Percentiles rank a stretch among this genome's conserved stretches.
Evolutionary conservation across 768 basidiomycete genomes (phyloP).

Genomic region (Steccherinum ochraceum): DNA sequence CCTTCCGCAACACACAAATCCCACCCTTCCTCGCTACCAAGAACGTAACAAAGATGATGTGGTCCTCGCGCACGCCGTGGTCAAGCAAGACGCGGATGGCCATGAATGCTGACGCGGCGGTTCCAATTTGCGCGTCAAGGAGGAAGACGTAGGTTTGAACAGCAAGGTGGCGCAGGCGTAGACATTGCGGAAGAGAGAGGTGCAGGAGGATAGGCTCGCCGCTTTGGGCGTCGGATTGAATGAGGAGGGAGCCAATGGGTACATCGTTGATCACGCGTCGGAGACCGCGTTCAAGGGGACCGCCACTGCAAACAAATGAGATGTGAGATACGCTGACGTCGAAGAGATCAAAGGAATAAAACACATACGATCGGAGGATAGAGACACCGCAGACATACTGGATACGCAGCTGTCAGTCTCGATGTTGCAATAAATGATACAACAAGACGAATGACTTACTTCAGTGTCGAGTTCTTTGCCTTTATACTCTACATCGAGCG

Average conservation of each 20-base stretch:
- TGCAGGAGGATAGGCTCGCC: constrained; percentile 89
- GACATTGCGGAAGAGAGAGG: constrained; percentile 64
- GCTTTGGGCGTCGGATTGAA: constrained; percentile 79
- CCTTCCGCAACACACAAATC: constrained; percentile 65
- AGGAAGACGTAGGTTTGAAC: constrained; percentile 76
- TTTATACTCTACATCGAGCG: constrained; percentile 43
- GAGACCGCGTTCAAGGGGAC: constrained; percentile 88
- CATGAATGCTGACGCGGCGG: constrained; percentile 92
- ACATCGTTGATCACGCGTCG: constrained; percentile 81
- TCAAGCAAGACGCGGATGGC: constrained; percentile 89
- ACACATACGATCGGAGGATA: constrained; percentile 77
- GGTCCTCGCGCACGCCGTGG: constrained; percentile 80
- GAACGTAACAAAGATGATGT: constrained; percentile 87
- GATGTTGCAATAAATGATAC: constrained; percentile 2
- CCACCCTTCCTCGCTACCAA: constrained; percentile 82
- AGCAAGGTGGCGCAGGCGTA: constrained; percentile 64
- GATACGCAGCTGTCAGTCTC: too few relatives aligned
- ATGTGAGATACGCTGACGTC: constrained; percentile 4
- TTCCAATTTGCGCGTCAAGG: constrained; percentile 93
- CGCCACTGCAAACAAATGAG: constrained; percentile 52
- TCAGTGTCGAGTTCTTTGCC: constrained; percentile 62
- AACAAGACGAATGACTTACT: constrained; percentile 28
- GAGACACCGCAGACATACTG: constrained; percentile 84
- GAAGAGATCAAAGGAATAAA: neutral
- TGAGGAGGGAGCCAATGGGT: constrained; percentile 80